Evolutionary conservation across 805 yeast species (phyloP).

Genomic region (Pichia cephalocereana): DNA sequence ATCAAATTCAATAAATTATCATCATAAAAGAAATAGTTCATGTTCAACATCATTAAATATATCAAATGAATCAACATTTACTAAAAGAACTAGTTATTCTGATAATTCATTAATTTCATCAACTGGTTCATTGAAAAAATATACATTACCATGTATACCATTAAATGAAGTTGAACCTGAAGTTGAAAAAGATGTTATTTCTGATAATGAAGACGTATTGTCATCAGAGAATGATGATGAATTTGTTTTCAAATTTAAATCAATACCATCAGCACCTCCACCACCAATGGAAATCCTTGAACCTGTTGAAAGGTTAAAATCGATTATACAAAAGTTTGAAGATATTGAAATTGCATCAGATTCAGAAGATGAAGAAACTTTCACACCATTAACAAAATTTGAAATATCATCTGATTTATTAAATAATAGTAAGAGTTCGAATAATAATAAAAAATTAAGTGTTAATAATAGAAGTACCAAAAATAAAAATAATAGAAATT

Average conservation of each 20-base stretch:
- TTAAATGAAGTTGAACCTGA: not conserved
- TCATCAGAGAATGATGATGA: not conserved
- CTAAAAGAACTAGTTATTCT: constrained; percentile 5
- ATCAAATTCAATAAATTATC: no score
- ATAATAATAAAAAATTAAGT: no score
- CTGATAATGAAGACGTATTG: not conserved
- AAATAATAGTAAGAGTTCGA: no score
- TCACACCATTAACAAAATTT: not conserved
- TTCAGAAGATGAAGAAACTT: constrained; percentile 8
- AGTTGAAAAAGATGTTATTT: not conserved
- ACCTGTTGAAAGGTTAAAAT: not conserved
- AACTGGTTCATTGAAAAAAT: not conserved
- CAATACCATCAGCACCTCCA: constrained; percentile 7
- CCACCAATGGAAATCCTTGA: not conserved
- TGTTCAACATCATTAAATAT: not conserved
- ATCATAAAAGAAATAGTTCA: constrained; percentile 1
- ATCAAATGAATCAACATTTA: constrained; percentile 4
- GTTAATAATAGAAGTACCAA: no score
- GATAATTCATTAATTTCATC: not conserved
- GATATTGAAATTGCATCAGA: constrained; percentile 6
- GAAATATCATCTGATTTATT: no score
- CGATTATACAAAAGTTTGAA: not conserved
- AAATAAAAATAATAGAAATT: no score
- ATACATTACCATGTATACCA: constrained; percentile 4
- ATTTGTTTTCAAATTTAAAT: not conserved